phyloP scores from a whole-genome alignment of 2,329 filamentous ascomycete species.

The Alternaria tenuissima region DNA sequence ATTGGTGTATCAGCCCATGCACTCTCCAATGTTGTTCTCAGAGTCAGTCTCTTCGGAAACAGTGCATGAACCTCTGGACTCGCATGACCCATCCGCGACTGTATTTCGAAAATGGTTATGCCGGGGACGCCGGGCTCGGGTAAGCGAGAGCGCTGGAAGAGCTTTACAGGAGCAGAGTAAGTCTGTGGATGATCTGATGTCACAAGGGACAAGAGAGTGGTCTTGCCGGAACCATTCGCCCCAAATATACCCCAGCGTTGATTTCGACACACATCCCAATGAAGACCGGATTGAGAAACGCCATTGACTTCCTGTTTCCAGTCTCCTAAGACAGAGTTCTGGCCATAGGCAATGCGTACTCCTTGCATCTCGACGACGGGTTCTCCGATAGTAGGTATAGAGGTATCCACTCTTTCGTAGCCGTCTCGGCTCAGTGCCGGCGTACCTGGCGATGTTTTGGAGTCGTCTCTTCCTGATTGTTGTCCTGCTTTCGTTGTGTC shows the following conservation, averaged over 20 bases:
- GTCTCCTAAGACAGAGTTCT: conserved; percentile 79
- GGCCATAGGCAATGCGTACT: conserved; percentile 81
- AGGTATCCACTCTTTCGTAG: conserved; percentile 34
- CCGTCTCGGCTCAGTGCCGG: conserved; percentile 42
- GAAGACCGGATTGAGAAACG: conserved; percentile 67
- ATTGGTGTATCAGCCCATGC: conserved; percentile 92
- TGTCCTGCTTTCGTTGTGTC: conserved; percentile 40
- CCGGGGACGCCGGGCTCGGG: conserved; percentile 75
- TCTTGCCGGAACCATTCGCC: conserved; percentile 94
- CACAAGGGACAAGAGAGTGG: conserved; percentile 88
- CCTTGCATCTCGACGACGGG: conserved; percentile 86
- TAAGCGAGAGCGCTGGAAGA: conserved; percentile 84
- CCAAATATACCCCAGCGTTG: conserved; percentile 94
- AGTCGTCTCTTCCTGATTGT: conserved; percentile 35
- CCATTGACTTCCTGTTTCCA: conserved; percentile 71
- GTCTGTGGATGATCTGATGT: conserved; percentile 96
- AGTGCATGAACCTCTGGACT: conserved; percentile 94
- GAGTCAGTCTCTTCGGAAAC: conserved; percentile 79
- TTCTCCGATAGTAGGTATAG: conserved; percentile 61
- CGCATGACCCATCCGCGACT: conserved; percentile 87
- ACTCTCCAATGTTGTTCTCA: conserved; percentile 79
- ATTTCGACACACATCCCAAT: conserved; percentile 83
- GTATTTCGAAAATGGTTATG: conserved; percentile 91
- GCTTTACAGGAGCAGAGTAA: conserved; percentile 84
- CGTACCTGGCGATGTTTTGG: conserved; percentile 1